Evolutionary conservation across 2,329 filamentous ascomycete species (phyloP), one percentile per base, ranked within the genome.

Genomic region (Fusarium subtropicale): DNA sequence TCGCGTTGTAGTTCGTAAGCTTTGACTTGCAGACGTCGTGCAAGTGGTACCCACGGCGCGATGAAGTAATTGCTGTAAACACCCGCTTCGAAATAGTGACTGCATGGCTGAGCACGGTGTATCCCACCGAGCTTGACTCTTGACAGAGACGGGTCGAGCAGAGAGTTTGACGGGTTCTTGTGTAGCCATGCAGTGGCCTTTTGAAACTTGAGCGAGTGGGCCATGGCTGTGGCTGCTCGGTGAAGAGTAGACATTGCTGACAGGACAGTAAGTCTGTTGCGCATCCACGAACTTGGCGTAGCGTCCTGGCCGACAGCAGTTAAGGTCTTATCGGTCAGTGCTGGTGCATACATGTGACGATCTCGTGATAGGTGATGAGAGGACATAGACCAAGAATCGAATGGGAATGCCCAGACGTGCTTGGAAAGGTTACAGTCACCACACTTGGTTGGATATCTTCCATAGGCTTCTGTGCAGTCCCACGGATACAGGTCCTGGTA

Each of bases 391-490:
- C 79, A 83, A 4, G 81, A 77, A 60, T 83, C 81, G 56, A 82
- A 83, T 1, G 81, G 81, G 41, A 82, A 82, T 3, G 81, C 81
- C 76, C 79, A 81, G 1, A 82, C 74, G 67, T 84, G 82, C 63
- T 83, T 84, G 5, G 82, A 64, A 7, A 84, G 69, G 59, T 80
- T 82, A 67, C 82, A 84, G 4, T 68, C 58, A 16, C 79, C 78
- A 60, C 82, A 84, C 13, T 65, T 74, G 7, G 74, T 74, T 1
- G 79, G 79, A 46, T 80, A 79, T 26, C 76, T 64, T 8, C 72
- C 73, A 54, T 79, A 83, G 1, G 81, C 82, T 62, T 83, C 81
- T 6, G 81, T 84, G 68, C 82, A 84, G 59, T 84, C 82, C 81
- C 81, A 84, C 1, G 81, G 82, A 47, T 84, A 84, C 18, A 82